Percentiles rank a stretch among this genome's conserved stretches.
These are phyloP conservation scores for Canna indica DNA, from an alignment of 176 grass and related monocot species.

Conservation along the genomic window DNA sequence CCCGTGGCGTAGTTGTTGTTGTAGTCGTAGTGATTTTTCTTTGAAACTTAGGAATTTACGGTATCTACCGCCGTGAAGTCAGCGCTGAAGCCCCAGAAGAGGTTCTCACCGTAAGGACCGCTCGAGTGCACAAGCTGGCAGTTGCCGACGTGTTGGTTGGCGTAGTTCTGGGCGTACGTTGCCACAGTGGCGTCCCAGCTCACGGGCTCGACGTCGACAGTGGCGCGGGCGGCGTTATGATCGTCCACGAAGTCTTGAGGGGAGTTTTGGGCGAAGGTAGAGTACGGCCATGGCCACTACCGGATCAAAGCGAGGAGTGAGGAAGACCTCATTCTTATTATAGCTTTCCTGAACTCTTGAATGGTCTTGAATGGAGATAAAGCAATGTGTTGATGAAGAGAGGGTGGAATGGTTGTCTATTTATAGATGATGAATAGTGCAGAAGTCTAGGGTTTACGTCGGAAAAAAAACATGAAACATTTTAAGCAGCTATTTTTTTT, in stretches of 20 bases:
- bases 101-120: slow-evolving; percentile 28
- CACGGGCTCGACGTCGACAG: slow-evolving; percentile 9
- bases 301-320: not conserved
- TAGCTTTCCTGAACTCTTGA: too few relatives aligned
- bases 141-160: slow-evolving; percentile 1
- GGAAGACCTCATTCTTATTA: too few relatives aligned
- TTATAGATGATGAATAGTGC: too few relatives aligned
- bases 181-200: slow-evolving; percentile 11
- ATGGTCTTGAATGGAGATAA: too few relatives aligned
- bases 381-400: too few relatives aligned
- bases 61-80: slow-evolving; percentile 10
- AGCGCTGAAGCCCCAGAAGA: slow-evolving; percentile 4
- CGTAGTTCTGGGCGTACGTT: slow-evolving; percentile 19
- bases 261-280: slow-evolving; percentile 16
- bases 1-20: not conserved
- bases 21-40: slow-evolving; percentile 20
- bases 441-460: too few relatives aligned
- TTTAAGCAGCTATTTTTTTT: too few relatives aligned
- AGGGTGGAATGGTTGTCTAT: too few relatives aligned
- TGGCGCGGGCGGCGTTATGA: slow-evolving; percentile 16
- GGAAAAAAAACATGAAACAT: too few relatives aligned
- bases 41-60: slow-evolving; percentile 6
- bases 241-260: slow-evolving; percentile 18
- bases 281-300: not conserved
- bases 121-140: slow-evolving; percentile 22